These are phyloP conservation scores for Imleria badia DNA, from an alignment of 768 basidiomycete species.

Conservation along the genomic window DNA sequence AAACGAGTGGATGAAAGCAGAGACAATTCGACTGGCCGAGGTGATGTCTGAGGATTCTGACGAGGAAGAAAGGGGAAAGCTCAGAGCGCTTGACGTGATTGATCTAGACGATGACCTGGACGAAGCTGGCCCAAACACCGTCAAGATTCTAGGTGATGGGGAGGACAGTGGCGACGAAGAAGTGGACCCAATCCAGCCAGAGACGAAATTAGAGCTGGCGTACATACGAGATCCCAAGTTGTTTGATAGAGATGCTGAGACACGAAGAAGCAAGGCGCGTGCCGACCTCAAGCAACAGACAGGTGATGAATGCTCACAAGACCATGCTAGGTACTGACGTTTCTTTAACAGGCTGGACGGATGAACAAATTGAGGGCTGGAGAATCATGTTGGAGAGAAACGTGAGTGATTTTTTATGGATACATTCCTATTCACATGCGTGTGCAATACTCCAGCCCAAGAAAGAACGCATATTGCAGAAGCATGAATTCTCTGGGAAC, in stretches of 20 bases:
- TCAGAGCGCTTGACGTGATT: slow-evolving; percentile 24
- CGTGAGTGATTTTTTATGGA: slow-evolving; percentile 45
- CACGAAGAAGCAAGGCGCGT: slow-evolving; percentile 67
- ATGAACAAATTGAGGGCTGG: slow-evolving; percentile 95
- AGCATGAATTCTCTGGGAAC: slow-evolving; percentile 78
- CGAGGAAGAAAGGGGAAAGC: slow-evolving; percentile 47
- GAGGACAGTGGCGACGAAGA: slow-evolving; percentile 43
- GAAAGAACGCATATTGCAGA: slow-evolving; percentile 71
- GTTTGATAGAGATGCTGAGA: slow-evolving; percentile 75
- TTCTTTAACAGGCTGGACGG: slow-evolving; percentile 54
- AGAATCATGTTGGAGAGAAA: slow-evolving; percentile 85
- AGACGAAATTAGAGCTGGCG: slow-evolving; percentile 71
- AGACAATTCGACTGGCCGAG: slow-evolving; percentile 77
- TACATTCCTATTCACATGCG: slow-evolving; percentile 9
- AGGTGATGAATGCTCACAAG: slow-evolving; percentile 37
- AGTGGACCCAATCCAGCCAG: slow-evolving; percentile 37
- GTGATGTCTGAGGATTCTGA: slow-evolving; percentile 64
- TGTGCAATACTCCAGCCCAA: slow-evolving; percentile 48
- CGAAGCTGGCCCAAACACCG: slow-evolving; percentile 36
- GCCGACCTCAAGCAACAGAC: slow-evolving; percentile 67
- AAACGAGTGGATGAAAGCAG: slow-evolving; percentile 77
- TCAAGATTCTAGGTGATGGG: slow-evolving; percentile 61
- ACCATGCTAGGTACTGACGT: not conserved
- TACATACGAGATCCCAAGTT: slow-evolving; percentile 73
- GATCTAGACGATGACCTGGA: slow-evolving; percentile 58